phyloP scores from a whole-genome alignment of 495 filamentous ascomycete species.

The Neurospora cerealis region DNA sequence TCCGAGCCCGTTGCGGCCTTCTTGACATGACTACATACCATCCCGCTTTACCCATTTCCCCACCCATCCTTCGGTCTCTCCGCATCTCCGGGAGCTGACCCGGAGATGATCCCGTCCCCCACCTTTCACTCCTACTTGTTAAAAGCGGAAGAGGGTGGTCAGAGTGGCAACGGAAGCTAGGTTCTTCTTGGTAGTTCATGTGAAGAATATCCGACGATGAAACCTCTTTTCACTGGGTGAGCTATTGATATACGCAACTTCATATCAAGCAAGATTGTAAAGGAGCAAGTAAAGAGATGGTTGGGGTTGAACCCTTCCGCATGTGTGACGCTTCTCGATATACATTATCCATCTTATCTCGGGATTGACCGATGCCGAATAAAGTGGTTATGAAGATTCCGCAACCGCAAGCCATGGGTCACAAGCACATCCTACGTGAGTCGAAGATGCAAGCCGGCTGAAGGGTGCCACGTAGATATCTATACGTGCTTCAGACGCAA shows the following conservation, averaged over 20 bases:
- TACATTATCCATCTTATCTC: background rate
- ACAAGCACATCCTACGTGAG: background rate
- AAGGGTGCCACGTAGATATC: background rate
- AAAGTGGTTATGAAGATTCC: background rate
- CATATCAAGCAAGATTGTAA: background rate
- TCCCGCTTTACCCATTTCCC: background rate
- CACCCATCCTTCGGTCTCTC: background rate
- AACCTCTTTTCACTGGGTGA: background rate
- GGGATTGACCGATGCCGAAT: background rate
- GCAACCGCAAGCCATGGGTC: background rate
- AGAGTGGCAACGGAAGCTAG: background rate
- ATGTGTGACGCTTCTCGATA: background rate
- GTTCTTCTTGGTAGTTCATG: background rate
- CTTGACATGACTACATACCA: background rate
- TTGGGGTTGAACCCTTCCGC: background rate
- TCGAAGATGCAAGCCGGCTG: background rate
- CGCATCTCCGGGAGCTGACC: background rate
- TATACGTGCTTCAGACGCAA: background rate
- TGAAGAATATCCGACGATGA: background rate
- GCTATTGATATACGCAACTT: background rate
- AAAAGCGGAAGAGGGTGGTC: background rate
- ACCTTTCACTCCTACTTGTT: background rate
- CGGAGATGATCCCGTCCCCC: background rate
- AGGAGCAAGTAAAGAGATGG: background rate
- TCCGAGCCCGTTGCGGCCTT: background rate